Percentiles rank a stretch among this genome's conserved stretches.
These are phyloP conservation scores for Mycena sanguinolenta DNA, from an alignment of 768 basidiomycete species.

Conservation along the genomic window DNA sequence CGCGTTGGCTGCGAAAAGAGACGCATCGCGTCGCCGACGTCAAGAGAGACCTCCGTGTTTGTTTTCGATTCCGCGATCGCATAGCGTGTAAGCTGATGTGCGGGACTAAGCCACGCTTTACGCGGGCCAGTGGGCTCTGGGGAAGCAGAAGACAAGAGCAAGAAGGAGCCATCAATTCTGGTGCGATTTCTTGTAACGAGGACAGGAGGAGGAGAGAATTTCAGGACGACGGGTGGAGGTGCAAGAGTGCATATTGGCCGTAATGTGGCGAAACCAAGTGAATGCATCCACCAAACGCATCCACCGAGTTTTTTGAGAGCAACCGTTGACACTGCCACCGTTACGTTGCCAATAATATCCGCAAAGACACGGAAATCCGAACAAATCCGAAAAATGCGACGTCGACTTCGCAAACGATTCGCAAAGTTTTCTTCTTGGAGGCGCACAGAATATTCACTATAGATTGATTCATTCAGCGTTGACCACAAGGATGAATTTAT, in stretches of 20 bases:
- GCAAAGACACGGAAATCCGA: no score
- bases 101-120: conserved; percentile 24
- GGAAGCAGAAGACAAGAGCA: conserved; percentile 21
- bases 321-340: neutral
- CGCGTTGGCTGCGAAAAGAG: conserved; percentile 15
- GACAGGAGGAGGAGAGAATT: conserved; percentile 3
- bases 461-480: no score
- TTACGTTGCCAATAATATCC: neutral
- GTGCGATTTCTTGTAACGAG: conserved; percentile 13
- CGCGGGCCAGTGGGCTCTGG: neutral
- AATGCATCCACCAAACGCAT: conserved; percentile 26
- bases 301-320: neutral
- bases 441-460: no score
- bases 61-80: neutral
- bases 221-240: neutral
- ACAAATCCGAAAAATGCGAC: no score
- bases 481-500: no score
- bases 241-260: conserved; percentile 24
- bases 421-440: no score
- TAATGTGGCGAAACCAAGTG: neutral
- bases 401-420: no score
- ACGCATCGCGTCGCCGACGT: conserved; percentile 16
- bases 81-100: conserved; percentile 21
- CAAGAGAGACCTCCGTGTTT: neutral
- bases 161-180: conserved; percentile 3